These are phyloP conservation scores for Podospora fimiseda DNA, from an alignment of 495 filamentous ascomycete species.

Conservation along the genomic window DNA sequence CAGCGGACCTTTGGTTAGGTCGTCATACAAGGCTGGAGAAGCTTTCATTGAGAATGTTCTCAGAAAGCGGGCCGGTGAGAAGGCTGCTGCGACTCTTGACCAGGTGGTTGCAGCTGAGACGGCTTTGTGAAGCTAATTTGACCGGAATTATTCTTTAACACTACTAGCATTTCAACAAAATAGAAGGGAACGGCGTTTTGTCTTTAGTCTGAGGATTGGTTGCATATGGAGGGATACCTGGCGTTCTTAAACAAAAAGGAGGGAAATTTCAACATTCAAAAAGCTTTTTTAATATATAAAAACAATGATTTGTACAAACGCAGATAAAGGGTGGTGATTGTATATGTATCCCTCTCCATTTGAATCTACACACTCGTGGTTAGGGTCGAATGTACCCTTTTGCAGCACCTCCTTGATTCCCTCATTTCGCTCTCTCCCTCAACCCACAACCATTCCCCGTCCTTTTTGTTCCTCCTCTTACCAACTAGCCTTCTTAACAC, in stretches of 20 bases:
- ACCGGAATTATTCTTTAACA: constrained; percentile 9
- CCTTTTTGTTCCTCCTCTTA: constrained; percentile 42
- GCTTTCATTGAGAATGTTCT: constrained; percentile 98
- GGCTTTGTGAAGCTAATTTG: constrained; percentile 8
- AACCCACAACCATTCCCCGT: no score
- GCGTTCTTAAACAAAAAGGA: constrained; percentile 8
- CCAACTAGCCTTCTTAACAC: constrained; percentile 95
- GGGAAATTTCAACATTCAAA: not conserved
- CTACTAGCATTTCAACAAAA: constrained; percentile 1
- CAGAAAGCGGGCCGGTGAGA: constrained; percentile 66
- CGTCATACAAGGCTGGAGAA: constrained; percentile 95
- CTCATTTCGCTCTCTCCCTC: no score
- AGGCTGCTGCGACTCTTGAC: constrained; percentile 18
- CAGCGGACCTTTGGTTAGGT: constrained; percentile 84
- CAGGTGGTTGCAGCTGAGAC: constrained; percentile 19
- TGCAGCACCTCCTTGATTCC: no score
- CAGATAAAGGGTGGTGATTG: not conserved
- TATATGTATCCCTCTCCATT: not conserved
- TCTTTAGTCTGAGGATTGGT: constrained; percentile 4
- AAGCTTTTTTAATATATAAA: constrained; percentile 22
- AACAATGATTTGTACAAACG: constrained; percentile 9
- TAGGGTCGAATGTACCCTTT: not conserved
- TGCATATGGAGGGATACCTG: constrained; percentile 9
- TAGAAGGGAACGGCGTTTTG: constrained; percentile 13
- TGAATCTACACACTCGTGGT: not conserved